phyloP scores from a whole-genome alignment of 208 protist species.

The Leishmania gerbilli region DNA sequence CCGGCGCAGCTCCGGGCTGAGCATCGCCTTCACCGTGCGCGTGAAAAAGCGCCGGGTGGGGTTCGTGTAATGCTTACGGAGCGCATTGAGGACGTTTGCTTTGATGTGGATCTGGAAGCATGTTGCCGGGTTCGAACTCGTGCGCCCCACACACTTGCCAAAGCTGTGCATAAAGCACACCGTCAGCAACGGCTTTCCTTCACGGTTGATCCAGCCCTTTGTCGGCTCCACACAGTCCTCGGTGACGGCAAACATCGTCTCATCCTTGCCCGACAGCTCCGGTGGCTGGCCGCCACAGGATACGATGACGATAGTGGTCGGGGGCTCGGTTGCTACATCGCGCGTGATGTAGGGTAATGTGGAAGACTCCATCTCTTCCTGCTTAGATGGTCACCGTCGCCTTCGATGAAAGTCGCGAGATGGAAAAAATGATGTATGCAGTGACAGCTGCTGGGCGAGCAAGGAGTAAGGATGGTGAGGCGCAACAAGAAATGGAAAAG shows the following conservation, averaged over 20 bases:
- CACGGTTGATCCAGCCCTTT: slow-evolving; percentile 49
- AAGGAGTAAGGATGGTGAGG: neutral
- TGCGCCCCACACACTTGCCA: slow-evolving; percentile 49
- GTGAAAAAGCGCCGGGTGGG: slow-evolving; percentile 46
- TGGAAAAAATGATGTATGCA: neutral
- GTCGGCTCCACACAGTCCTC: slow-evolving; percentile 60
- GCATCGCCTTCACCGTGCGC: slow-evolving; percentile 50
- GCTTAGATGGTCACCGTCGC: neutral
- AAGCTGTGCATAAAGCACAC: slow-evolving; percentile 77
- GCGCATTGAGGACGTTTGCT: slow-evolving; percentile 41
- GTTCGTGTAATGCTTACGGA: slow-evolving; percentile 49
- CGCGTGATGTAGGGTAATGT: slow-evolving; percentile 46
- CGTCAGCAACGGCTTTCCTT: slow-evolving; percentile 50
- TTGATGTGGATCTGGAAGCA: slow-evolving; percentile 69
- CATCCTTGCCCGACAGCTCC: slow-evolving; percentile 36
- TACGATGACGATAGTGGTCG: slow-evolving; percentile 53
- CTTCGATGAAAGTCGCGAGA: neutral
- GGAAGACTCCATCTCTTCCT: slow-evolving; percentile 13
- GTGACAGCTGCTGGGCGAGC: neutral
- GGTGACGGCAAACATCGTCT: slow-evolving; percentile 46
- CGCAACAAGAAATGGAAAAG: slow-evolving; percentile 11
- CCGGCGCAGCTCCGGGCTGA: slow-evolving; percentile 44
- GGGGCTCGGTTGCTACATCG: slow-evolving; percentile 55
- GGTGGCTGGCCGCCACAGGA: slow-evolving; percentile 36
- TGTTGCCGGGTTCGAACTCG: slow-evolving; percentile 41